A percentile compares a stretch with the other conserved stretches of the same genome.
Conservation (phyloP, 202 grass and related monocot species). For the Zizania palustris region DNA sequence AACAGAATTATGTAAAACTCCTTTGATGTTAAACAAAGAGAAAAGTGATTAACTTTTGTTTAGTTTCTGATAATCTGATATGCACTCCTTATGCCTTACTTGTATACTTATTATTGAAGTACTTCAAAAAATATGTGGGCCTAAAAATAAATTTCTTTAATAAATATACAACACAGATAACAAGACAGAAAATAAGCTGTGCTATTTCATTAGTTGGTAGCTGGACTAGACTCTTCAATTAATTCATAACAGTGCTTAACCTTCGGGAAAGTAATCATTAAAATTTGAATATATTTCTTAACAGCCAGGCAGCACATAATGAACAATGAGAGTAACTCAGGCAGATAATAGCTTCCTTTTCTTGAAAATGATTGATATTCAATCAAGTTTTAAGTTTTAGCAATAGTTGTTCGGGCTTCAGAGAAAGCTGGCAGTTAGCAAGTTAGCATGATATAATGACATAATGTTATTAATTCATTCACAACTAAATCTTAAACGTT, state of each 20-base stretch:
- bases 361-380: not conserved
- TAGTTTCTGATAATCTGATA: slow-evolving; percentile 25
- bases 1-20: slow-evolving; percentile 20
- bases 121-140: not conserved
- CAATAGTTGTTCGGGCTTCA: not conserved
- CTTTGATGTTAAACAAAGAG: not conserved
- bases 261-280: not conserved
- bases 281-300: not conserved
- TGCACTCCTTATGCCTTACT: not conserved
- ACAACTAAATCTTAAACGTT: no score
- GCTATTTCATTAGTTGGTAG: not conserved
- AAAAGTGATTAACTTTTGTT: not conserved
- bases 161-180: not conserved
- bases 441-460: no score
- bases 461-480: not conserved
- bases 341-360: not conserved
- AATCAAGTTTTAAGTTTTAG: not conserved
- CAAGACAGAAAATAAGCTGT: not conserved
- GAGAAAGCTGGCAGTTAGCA: not conserved
- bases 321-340: no score
- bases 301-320: no score
- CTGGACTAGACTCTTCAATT: not conserved
- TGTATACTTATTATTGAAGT: not conserved
- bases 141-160: no score
- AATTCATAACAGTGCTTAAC: not conserved